phyloP scores from a whole-genome alignment of 805 yeast species.

The Alloascoidea hylecoeti region DNA sequence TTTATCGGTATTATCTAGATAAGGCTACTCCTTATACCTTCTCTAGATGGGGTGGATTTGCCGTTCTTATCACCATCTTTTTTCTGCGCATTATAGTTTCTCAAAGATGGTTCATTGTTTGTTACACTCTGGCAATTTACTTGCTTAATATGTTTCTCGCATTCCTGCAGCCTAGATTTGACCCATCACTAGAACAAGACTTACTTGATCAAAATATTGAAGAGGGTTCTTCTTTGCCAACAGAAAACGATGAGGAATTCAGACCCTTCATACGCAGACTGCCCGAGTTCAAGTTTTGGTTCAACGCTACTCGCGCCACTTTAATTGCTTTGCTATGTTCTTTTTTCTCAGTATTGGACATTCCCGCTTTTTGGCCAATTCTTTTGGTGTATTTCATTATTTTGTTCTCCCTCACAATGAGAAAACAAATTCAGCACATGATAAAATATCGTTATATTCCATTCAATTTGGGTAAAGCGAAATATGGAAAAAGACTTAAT shows the following conservation, averaged over 20 bases:
- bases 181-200: conserved; percentile 88
- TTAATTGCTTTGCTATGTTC: conserved; percentile 46
- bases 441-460: conserved; percentile 87
- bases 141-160: conserved; percentile 78
- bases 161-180: conserved; percentile 89
- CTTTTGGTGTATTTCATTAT: conserved; percentile 73
- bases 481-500: conserved; percentile 27
- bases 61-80: conserved; percentile 42
- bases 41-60: conserved; percentile 71
- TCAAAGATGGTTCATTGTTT: conserved; percentile 95
- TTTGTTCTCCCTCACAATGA: conserved; percentile 82
- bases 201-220: conserved; percentile 69
- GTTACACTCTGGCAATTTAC: conserved; percentile 84
- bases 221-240: conserved; percentile 46
- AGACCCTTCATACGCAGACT: conserved; percentile 90
- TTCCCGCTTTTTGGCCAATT: conserved; percentile 98
- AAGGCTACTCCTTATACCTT: conserved; percentile 60
- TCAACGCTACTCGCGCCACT: conserved; percentile 65
- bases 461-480: conserved; percentile 84
- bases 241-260: conserved; percentile 52
- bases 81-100: conserved; percentile 54
- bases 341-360: conserved; percentile 55
- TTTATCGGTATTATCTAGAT: conserved; percentile 61
- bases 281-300: conserved; percentile 96
- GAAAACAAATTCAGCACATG: conserved; percentile 96